A percentile compares a stretch with the other conserved stretches of the same genome.
phyloP scores from a whole-genome alignment of 2,329 filamentous ascomycete genomes.

The Didymella glomerata region DNA sequence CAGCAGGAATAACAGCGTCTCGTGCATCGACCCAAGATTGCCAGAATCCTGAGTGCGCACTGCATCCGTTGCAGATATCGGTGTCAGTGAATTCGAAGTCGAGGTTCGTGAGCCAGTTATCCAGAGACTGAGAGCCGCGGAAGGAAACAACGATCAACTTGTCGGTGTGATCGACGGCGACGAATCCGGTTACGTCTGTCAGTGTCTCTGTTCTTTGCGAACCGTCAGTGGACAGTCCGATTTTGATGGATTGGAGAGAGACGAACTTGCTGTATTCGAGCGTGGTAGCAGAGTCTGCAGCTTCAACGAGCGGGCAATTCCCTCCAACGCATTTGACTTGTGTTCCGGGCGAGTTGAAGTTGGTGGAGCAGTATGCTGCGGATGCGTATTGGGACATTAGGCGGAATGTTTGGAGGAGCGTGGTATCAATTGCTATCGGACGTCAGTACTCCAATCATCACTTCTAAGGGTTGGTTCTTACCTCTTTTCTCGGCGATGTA shows the following conservation, averaged over 20 bases:
- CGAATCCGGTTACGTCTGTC: constrained; percentile 58
- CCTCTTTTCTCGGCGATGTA: constrained; percentile 29
- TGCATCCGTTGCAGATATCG: constrained; percentile 58
- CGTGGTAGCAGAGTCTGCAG: constrained; percentile 54
- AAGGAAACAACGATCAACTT: constrained; percentile 66
- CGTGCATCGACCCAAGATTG: constrained; percentile 66
- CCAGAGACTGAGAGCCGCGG: constrained; percentile 65
- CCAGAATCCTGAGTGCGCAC: constrained; percentile 67
- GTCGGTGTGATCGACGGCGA: constrained; percentile 57
- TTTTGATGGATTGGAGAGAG: not conserved
- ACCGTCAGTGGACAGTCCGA: constrained; percentile 11
- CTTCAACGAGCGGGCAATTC: constrained; percentile 60
- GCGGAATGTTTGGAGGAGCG: constrained; percentile 35
- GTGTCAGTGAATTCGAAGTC: constrained; percentile 54
- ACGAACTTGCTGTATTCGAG: constrained; percentile 53
- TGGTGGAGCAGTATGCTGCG: constrained; percentile 62
- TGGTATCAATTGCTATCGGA: constrained; percentile 26
- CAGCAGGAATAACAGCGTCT: constrained; percentile 52
- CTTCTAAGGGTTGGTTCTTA: too few relatives aligned
- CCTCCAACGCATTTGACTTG: constrained; percentile 56
- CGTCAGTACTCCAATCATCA: constrained; percentile 15
- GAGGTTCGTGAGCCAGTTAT: constrained; percentile 69
- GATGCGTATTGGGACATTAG: constrained; percentile 58
- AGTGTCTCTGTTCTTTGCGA: constrained; percentile 21
- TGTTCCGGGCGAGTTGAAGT: constrained; percentile 55